These are phyloP conservation scores for Babesia gibsoni DNA, from an alignment of 169 alveolate genomes.

Conservation along the genomic window DNA sequence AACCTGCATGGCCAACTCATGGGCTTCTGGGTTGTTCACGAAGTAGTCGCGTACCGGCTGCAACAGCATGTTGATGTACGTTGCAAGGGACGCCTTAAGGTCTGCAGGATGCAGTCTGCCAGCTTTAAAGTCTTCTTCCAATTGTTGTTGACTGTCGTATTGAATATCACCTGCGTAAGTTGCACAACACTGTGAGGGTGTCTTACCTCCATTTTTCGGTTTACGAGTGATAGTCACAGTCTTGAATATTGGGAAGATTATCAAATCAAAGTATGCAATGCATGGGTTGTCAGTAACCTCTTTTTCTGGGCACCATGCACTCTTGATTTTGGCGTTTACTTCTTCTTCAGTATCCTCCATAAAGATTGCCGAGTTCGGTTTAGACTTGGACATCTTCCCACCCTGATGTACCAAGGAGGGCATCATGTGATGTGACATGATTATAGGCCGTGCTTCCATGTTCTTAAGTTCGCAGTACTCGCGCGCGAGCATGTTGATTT, in stretches of 20 bases:
- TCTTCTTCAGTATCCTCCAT: constrained; percentile 94
- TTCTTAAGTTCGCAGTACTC: constrained; percentile 87
- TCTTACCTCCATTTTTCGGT: constrained; percentile 85
- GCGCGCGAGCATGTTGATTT: constrained; percentile 98
- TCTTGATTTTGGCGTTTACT: constrained; percentile 91
- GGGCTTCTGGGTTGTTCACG: constrained; percentile 67
- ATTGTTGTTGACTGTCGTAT: constrained; percentile 81
- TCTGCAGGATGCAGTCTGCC: constrained; percentile 95
- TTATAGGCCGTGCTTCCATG: constrained; percentile 85
- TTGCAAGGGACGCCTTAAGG: constrained; percentile 88
- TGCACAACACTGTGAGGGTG: neutral
- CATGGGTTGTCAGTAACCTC: constrained; percentile 92
- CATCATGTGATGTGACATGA: constrained; percentile 93
- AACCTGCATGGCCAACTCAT: constrained; percentile 32
- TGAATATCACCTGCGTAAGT: constrained; percentile 74
- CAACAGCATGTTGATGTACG: constrained; percentile 86
- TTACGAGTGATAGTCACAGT: constrained; percentile 72
- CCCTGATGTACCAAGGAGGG: constrained; percentile 96
- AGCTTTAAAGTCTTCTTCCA: constrained; percentile 83
- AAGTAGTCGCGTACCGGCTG: constrained; percentile 97
- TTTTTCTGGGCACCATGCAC: constrained; percentile 94
- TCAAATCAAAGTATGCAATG: constrained; percentile 84
- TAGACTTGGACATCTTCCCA: constrained; percentile 96
- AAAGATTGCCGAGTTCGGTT: constrained; percentile 94
- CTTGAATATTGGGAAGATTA: constrained; percentile 79